phyloP scores from a whole-genome alignment of 176 grass and related monocot species.

The Areca catechu region DNA sequence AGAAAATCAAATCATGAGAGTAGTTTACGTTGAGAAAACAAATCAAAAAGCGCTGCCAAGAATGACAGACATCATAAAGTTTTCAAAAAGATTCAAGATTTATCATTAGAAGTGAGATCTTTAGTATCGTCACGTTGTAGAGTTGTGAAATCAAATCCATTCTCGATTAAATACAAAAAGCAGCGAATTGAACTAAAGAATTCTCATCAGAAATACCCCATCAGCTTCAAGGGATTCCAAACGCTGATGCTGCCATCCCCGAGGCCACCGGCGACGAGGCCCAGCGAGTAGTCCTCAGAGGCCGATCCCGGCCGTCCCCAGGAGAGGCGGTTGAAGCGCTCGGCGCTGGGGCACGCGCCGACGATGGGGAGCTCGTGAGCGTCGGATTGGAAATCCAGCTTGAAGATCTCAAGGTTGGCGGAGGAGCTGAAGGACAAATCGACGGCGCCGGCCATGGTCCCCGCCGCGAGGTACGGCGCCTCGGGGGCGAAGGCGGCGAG shows the following conservation, averaged over 20 bases:
- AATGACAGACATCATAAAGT: background rate
- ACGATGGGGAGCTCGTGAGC: constrained; percentile 56
- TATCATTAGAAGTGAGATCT: background rate
- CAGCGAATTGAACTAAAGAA: background rate
- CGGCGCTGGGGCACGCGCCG: constrained; percentile 51
- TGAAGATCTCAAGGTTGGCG: constrained; percentile 95
- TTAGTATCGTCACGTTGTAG: too few relatives aligned
- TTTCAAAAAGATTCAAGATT: background rate
- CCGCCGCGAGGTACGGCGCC: constrained; percentile 76
- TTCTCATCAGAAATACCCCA: constrained; percentile 33
- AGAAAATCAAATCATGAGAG: too few relatives aligned
- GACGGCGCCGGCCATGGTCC: constrained; percentile 91
- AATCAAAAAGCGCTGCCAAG: background rate
- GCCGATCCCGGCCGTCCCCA: constrained; percentile 55
- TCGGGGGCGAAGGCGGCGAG: constrained; percentile 79
- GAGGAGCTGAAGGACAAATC: constrained; percentile 63
- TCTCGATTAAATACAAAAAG: background rate
- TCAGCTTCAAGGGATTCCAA: constrained; percentile 81
- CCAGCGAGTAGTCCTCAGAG: constrained; percentile 62
- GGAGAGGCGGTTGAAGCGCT: constrained; percentile 86
- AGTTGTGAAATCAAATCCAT: too few relatives aligned
- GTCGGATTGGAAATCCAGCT: constrained; percentile 94
- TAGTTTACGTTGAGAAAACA: background rate
- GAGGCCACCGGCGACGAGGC: constrained; percentile 78
- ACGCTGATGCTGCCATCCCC: constrained; percentile 75